Evolutionary conservation across 75 land plant species (phyloP), one percentile per base, ranked within the genome.

Genomic region (Cupressus sempervirens): DNA sequence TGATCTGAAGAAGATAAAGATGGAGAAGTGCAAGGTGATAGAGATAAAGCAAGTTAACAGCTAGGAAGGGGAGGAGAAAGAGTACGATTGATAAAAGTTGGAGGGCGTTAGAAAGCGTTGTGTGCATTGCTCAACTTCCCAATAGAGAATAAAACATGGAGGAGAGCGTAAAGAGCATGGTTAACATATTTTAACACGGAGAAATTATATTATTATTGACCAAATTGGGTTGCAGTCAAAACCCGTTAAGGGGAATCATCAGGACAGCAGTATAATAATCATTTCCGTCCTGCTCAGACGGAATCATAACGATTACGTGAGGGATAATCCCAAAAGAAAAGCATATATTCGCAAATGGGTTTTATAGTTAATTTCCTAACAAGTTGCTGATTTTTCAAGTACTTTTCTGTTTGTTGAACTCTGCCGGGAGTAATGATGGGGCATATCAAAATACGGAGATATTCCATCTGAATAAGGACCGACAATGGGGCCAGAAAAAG

Each of bases 381-480:
- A 79, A 26, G 81, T 26, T 79, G 81, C 81, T 26, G 81, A 26
- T 79, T 45, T 72, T 11, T 41, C 29, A 23, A 79, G 48, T 40
- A 79, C 81, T 79, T n/a, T 41, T 11, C 0, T 43, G 81, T 79
- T 79, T 23, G 50, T 79, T 79, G 81, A 79, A 45, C 23, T 79
- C 50, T 43, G 43, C 48, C n/a, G 13, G 20, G 26, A 79, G 81
- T 43, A 79, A 79, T 79, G 43, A 79, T 79, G 45, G 1, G 46
- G 45, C 50, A 79, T 79, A 79, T 79, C 81, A 79, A 26, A 79
- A 79, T 79, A 79, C 81, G 81, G 81, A 79, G 81, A 79, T 79
- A 79, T 43, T 79, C 43, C 40, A 79, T 36, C 81, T 43, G 81
- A 45, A 50, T 43, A 79, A 79, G 81, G 81, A 79, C 81, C 81